phyloP scores from a whole-genome alignment of 495 filamentous ascomycete species.

The Sporormia fimetaria region DNA sequence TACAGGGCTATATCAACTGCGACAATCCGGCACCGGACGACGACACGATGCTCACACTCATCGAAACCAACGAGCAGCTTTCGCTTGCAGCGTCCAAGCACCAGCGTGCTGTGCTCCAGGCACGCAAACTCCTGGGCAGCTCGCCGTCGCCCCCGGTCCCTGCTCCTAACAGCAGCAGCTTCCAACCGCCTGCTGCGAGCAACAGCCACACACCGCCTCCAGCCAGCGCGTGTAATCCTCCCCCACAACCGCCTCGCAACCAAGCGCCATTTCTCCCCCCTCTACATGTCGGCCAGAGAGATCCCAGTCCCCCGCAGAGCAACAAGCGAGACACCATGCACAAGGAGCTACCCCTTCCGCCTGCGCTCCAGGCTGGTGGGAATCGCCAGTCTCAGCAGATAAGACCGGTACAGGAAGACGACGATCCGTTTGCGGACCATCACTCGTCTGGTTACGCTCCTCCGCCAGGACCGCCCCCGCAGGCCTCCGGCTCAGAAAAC shows the following conservation, averaged over 20 bases:
- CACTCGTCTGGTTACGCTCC: slow-evolving; percentile 17
- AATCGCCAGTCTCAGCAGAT: slow-evolving; percentile 6
- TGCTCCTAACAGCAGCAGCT: slow-evolving; percentile 10
- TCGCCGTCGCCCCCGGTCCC: slow-evolving; percentile 23
- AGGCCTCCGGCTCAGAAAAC: slow-evolving; percentile 3
- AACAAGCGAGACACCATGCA: slow-evolving; percentile 8
- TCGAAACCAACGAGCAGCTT: slow-evolving; percentile 89
- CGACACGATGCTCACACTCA: slow-evolving; percentile 80
- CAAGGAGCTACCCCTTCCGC: slow-evolving; percentile 19
- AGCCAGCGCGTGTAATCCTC: not conserved
- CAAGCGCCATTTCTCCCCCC: slow-evolving; percentile 11
- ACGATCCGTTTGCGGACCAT: slow-evolving; percentile 30
- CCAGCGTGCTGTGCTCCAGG: slow-evolving; percentile 67
- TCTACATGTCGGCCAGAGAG: slow-evolving; percentile 3
- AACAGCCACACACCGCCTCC: slow-evolving; percentile 4
- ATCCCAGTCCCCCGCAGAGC: not conserved
- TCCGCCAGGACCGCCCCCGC: slow-evolving; percentile 8
- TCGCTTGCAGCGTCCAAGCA: slow-evolving; percentile 65
- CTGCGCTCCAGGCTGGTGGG: slow-evolving; percentile 15
- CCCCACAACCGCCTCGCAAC: slow-evolving; percentile 8
- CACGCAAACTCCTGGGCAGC: slow-evolving; percentile 33
- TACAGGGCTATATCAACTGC: slow-evolving; percentile 73
- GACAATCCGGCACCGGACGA: slow-evolving; percentile 75
- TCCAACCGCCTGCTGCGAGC: slow-evolving; percentile 1
- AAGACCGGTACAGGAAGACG: slow-evolving; percentile 1